phyloP scores from a whole-genome alignment of 2,329 filamentous ascomycete genomes.

The Fusarium dimerum region DNA sequence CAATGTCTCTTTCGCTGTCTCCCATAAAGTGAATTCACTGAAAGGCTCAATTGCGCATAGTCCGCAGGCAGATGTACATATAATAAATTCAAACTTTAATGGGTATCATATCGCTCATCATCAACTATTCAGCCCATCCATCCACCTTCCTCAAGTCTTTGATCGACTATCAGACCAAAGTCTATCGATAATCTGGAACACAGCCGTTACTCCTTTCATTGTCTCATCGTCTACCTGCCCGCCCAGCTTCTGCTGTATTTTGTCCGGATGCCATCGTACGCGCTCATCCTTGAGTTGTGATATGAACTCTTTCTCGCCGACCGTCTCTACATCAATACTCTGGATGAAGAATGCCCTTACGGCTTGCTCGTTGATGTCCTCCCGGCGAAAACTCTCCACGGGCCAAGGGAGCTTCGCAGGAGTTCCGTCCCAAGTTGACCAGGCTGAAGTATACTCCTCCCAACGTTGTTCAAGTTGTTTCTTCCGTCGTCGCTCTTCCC shows the following conservation, averaged over 20 bases:
- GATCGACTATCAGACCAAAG: constrained; percentile 69
- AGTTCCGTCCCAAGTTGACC: constrained; percentile 56
- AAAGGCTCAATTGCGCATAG: too few relatives aligned
- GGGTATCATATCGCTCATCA: constrained; percentile 14
- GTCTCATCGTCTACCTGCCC: constrained; percentile 69
- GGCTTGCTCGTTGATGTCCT: constrained; percentile 57
- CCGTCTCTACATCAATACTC: constrained; percentile 43
- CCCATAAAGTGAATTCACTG: too few relatives aligned
- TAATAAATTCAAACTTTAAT: background rate
- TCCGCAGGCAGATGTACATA: background rate
- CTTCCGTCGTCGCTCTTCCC: constrained; percentile 60
- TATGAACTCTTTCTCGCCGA: constrained; percentile 48
- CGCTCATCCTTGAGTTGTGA: constrained; percentile 76
- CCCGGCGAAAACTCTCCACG: constrained; percentile 57
- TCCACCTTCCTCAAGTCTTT: constrained; percentile 17
- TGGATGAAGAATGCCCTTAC: constrained; percentile 70
- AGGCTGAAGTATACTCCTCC: constrained; percentile 64
- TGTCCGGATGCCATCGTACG: constrained; percentile 96
- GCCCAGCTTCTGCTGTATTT: constrained; percentile 88
- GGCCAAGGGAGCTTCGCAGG: constrained; percentile 68
- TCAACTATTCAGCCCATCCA: background rate
- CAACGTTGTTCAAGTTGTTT: constrained; percentile 62
- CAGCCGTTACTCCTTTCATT: constrained; percentile 79
- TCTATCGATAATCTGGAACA: constrained; percentile 87
- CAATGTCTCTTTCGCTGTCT: too few relatives aligned